Evolutionary conservation across 495 filamentous ascomycete genomes (phyloP).

Genomic region (Neurospora cerealis): DNA sequence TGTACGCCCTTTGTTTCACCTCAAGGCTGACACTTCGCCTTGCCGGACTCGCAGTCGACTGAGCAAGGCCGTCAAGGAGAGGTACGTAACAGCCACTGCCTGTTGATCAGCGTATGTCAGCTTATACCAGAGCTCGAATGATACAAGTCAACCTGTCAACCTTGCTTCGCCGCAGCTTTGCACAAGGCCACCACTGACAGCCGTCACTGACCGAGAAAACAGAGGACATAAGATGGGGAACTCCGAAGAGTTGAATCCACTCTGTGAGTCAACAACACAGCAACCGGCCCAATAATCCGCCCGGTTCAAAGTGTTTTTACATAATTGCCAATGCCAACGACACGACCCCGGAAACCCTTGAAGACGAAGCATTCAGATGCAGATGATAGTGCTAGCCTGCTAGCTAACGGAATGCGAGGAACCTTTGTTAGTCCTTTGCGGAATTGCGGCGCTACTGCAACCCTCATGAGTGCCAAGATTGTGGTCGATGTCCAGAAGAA

Average conservation of each 20-base stretch:
- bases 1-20: background rate
- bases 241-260: background rate
- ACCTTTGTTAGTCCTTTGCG: no score
- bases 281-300: background rate
- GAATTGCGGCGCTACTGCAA: background rate
- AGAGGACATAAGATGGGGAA: no score
- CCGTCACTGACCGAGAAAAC: background rate
- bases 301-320: background rate
- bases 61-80: background rate
- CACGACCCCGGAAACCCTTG: background rate
- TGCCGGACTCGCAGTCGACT: background rate
- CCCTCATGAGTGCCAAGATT: background rate
- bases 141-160: background rate
- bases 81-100: background rate
- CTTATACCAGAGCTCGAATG: background rate
- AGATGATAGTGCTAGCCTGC: background rate
- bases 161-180: background rate
- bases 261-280: background rate
- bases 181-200: background rate
- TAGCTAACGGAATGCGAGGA: background rate
- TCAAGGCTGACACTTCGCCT: background rate
- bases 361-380: background rate
- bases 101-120: background rate
- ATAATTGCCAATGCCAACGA: background rate
- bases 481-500: background rate